phyloP scores from a whole-genome alignment of 257 asterid species.

The Solanum rostratum region DNA sequence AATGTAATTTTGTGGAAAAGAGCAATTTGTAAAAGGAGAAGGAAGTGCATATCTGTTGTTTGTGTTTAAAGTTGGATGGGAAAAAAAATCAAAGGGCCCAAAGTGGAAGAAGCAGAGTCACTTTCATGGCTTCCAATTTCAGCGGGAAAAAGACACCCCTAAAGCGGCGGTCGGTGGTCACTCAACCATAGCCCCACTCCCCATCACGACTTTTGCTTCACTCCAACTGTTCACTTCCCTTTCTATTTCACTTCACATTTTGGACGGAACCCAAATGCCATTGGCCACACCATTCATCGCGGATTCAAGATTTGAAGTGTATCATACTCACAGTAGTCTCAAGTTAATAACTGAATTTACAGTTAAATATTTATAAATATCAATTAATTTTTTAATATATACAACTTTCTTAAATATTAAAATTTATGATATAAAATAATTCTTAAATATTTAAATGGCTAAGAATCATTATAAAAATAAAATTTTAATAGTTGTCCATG shows the following conservation, averaged over 20 bases:
- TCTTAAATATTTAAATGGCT: too few species aligned
- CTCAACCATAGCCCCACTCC: background rate
- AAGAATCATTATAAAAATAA: too few species aligned
- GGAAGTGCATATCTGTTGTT: background rate
- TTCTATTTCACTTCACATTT: background rate
- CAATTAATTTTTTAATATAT: too few species aligned
- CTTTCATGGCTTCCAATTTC: background rate
- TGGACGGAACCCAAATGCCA: background rate
- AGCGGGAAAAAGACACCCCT: background rate
- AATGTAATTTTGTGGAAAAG: background rate
- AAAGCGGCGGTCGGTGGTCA: constrained; percentile 11
- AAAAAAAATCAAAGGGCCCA: background rate
- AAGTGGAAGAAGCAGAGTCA: background rate
- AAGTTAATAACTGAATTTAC: too few species aligned
- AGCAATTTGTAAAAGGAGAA: background rate
- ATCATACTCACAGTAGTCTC: too few species aligned
- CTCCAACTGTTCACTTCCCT: background rate
- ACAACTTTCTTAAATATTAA: too few species aligned
- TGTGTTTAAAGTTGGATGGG: background rate
- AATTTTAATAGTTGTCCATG: too few species aligned
- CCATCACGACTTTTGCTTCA: background rate
- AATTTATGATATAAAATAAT: too few species aligned
- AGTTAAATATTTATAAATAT: too few species aligned
- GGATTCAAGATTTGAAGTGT: too few species aligned
- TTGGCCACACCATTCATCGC: too few species aligned